A percentile compares a stretch with the other conserved stretches of the same genome.
These are phyloP conservation scores for Przewalskia tangutica DNA, from an alignment of 257 asterid species.

Conservation along the genomic window DNA sequence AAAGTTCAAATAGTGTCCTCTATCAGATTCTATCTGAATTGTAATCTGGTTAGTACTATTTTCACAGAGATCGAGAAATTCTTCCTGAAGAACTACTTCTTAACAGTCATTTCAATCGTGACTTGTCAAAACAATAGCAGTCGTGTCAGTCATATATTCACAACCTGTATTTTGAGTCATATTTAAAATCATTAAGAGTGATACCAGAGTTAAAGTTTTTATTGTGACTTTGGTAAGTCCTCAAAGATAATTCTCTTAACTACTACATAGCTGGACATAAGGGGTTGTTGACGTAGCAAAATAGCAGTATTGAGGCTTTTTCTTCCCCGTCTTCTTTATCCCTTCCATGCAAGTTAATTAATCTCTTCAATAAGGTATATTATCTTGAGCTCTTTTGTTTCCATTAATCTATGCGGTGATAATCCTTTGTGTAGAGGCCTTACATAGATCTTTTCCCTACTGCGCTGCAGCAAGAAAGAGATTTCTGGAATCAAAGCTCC, in stretches of 20 bases:
- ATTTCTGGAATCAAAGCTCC: conserved; percentile 70
- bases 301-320: neutral
- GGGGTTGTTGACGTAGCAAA: neutral
- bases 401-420: neutral
- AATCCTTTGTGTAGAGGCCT: neutral
- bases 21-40: neutral
- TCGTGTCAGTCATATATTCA: neutral
- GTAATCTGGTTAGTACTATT: neutral
- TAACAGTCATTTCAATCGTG: neutral
- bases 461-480: conserved; percentile 62
- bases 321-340: neutral
- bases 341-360: neutral
- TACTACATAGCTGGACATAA: neutral
- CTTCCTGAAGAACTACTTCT: neutral
- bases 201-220: neutral
- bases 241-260: neutral
- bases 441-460: neutral
- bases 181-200: neutral
- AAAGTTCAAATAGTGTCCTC: neutral
- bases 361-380: neutral
- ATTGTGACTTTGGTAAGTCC: neutral
- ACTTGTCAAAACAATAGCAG: neutral
- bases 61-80: neutral
- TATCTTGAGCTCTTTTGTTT: neutral
- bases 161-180: neutral